Conservation (phyloP, 1,284 basidiomycete genomes). For the Ustilago loliicola region DNA sequence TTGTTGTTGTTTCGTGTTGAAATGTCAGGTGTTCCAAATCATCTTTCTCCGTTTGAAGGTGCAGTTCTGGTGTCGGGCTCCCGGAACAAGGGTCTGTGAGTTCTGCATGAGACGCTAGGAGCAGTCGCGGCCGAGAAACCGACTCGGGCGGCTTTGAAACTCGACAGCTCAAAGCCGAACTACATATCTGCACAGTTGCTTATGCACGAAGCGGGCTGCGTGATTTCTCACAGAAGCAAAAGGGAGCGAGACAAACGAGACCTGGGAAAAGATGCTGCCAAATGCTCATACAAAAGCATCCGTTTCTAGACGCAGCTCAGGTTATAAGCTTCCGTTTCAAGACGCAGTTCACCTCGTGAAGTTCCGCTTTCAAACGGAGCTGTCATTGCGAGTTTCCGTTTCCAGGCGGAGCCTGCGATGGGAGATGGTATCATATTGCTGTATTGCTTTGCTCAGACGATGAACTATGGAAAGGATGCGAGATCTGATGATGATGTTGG, state of each 20-base stretch:
- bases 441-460: not conserved
- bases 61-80: not conserved
- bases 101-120: not conserved
- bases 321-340: too few relatives aligned
- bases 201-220: too few relatives aligned
- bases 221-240: too few relatives aligned
- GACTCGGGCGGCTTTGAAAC: too few relatives aligned
- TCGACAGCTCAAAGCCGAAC: too few relatives aligned
- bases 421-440: constrained; percentile 4
- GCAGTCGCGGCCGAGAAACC: too few relatives aligned
- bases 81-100: not conserved
- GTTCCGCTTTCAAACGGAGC: not conserved
- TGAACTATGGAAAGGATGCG: not conserved
- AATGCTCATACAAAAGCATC: too few relatives aligned
- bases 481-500: not conserved
- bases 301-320: too few relatives aligned
- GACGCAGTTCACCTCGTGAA: not conserved
- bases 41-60: too few relatives aligned
- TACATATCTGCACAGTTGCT: too few relatives aligned
- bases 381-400: not conserved
- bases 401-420: not conserved
- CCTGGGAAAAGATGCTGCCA: too few relatives aligned
- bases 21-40: not conserved
- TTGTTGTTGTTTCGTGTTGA: constrained; percentile 4
- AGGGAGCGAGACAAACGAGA: too few relatives aligned